A percentile compares a stretch with the other conserved stretches of the same genome.
These are phyloP conservation scores for Parascedosporium putredinis DNA, from an alignment of 2,329 filamentous ascomycete genomes.

Conservation along the genomic window DNA sequence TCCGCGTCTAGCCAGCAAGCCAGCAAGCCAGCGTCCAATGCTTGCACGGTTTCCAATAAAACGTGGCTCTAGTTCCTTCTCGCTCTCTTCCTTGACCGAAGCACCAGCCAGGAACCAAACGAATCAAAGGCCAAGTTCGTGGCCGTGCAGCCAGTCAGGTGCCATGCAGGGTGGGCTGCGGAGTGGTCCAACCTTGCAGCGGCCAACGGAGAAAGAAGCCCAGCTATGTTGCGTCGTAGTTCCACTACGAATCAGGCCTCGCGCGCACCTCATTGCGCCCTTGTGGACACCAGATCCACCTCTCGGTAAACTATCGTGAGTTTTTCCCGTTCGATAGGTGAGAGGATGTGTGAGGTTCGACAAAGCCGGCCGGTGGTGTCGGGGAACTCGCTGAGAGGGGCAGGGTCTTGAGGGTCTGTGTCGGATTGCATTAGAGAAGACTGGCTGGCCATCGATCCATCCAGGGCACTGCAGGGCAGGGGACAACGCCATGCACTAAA, in stretches of 20 bases:
- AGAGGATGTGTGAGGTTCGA: background rate
- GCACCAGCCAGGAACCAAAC: slow-evolving; percentile 1
- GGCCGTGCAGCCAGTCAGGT: background rate
- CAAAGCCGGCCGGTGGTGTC: no score
- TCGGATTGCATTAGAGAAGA: no score
- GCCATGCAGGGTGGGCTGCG: background rate
- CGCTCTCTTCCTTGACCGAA: background rate
- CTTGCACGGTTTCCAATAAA: no score
- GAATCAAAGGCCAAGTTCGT: background rate
- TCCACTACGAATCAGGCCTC: background rate
- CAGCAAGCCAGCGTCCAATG: background rate
- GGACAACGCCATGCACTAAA: background rate
- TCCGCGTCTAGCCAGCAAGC: background rate
- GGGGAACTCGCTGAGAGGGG: no score
- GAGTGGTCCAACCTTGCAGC: no score
- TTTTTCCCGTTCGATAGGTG: background rate
- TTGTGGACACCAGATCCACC: slow-evolving; percentile 1
- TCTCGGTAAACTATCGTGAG: background rate
- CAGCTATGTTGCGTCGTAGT: background rate
- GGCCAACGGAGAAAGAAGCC: background rate
- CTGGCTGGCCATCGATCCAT: no score
- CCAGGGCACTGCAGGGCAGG: background rate
- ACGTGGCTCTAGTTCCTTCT: no score
- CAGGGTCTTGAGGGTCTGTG: no score
- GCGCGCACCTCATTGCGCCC: background rate